Evolutionary conservation across 2,329 filamentous ascomycete species (phyloP).

Genomic region (Triangularia verruculosa): DNA sequence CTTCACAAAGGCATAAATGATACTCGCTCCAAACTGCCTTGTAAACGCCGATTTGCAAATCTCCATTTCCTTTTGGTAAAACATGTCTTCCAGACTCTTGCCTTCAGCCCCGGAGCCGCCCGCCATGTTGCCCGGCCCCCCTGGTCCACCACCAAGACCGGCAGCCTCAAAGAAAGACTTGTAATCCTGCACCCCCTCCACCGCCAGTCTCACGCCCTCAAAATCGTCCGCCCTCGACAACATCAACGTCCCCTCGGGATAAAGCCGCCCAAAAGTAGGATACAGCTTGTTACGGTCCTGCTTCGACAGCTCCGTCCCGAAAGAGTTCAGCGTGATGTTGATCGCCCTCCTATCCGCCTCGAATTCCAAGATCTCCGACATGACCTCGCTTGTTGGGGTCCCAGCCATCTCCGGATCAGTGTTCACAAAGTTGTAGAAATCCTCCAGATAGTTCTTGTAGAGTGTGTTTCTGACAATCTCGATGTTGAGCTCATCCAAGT

Average conservation of each 20-base stretch:
- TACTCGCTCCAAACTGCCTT: conserved; percentile 88
- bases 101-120: conserved; percentile 76
- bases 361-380: conserved; percentile 94
- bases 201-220: conserved; percentile 87
- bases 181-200: conserved; percentile 91
- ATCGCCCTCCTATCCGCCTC: conserved; percentile 95
- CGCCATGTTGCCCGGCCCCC: conserved; percentile 78
- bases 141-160: conserved; percentile 68
- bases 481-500: conserved; percentile 97
- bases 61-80: conserved; percentile 99
- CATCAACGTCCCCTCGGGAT: conserved; percentile 93
- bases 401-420: conserved; percentile 80
- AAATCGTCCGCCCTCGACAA: conserved; percentile 91
- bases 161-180: conserved; percentile 94
- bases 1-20: conserved; percentile 98
- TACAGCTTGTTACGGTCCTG: conserved; percentile 94
- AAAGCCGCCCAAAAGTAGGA: conserved; percentile 83
- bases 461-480: conserved; percentile 98
- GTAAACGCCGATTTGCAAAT: conserved; percentile 94
- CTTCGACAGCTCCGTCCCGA: conserved; percentile 94
- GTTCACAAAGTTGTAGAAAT: conserved; percentile 94
- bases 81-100: conserved; percentile 92
- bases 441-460: conserved; percentile 99
- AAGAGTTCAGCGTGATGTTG: conserved; percentile 98
- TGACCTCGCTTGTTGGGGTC: conserved; percentile 88